Evolutionary conservation across 345 rosid species (phyloP), one percentile per base, ranked within the genome.

Genomic region (Camelina hispida): DNA sequence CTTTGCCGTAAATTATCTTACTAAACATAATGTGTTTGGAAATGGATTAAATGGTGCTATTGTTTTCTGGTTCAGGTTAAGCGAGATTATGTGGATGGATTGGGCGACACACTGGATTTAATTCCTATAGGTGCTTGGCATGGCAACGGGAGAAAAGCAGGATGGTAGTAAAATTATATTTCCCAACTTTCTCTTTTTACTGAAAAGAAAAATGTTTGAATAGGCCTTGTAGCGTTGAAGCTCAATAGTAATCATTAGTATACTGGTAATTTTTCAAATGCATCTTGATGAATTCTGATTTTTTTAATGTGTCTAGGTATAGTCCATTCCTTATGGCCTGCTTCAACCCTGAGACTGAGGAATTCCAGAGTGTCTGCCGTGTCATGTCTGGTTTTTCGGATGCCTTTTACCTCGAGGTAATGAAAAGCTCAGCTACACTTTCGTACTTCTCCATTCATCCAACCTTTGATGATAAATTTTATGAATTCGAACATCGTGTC

Each of bases 241-340:
- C 38, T 8, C 0, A 18, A 6, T 2, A 43, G 56, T 30, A 44
- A 65, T 34, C 16, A 43, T 55, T 54, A 28, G 34, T 48, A 16
- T 66, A 32, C 66, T 28, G 20, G 35, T 9, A 12, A 10, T 13
- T 4, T 44, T 34, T 16, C 15, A 46, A 13, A 32, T 66, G 58
- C 47, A 35, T 35, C 34, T 20, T 69, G 42, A n/a, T 70, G 43
- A 64, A 20, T 53, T 56, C 42, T 47, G 32, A 4, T 34, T 46
- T 17, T 12, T 68, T 0, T 35, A 25, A 0, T 50, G 5, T 60
- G 57, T 77, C 73, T 88, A 91, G 98, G 98, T 87, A 78, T 76
- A 93, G 96, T 82, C 98, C 97, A 54, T 91, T 89, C 81, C 98
- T 93, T 68, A 83, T 93, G 96, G 95, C 98, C 60, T 93, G 98